A percentile compares a stretch with the other conserved stretches of the same genome.
phyloP scores from a whole-genome alignment of 768 basidiomycete genomes.

The Pleurotus sapidus region DNA sequence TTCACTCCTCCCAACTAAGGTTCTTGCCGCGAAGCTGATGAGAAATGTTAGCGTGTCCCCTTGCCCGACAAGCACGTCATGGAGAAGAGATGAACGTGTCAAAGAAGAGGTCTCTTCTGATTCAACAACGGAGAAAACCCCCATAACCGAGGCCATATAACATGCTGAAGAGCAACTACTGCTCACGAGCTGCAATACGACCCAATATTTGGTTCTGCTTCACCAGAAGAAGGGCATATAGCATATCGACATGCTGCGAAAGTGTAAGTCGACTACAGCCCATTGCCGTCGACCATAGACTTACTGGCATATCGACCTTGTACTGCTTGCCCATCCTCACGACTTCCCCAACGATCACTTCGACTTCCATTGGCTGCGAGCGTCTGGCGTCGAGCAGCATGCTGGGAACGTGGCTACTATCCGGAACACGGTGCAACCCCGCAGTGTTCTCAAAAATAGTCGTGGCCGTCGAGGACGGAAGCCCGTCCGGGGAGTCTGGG shows the following conservation, averaged over 20 bases:
- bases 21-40: too few relatives aligned
- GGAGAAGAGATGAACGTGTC: too few relatives aligned
- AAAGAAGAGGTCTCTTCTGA: too few relatives aligned
- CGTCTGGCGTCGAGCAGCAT: conserved; percentile 60
- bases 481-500: conserved; percentile 39
- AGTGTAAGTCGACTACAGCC: background rate
- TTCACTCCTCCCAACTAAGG: too few relatives aligned
- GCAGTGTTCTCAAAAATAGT: conserved; percentile 35
- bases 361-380: conserved; percentile 61
- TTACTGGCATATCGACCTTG: conserved; percentile 48
- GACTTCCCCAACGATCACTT: conserved; percentile 62
- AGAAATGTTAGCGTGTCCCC: too few relatives aligned
- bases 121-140: too few relatives aligned
- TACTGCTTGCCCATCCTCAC: conserved; percentile 47
- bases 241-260: conserved; percentile 52
- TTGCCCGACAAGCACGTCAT: too few relatives aligned
- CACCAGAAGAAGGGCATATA: conserved; percentile 57
- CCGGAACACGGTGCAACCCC: conserved; percentile 34
- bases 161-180: background rate
- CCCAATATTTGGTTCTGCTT: conserved; percentile 60
- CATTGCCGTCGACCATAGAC: conserved; percentile 15
- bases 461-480: conserved; percentile 42
- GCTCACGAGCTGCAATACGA: conserved; percentile 14
- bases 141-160: too few relatives aligned
- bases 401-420: conserved; percentile 49